Evolutionary conservation across 1,139 yeast genomes (phyloP), one percentile per base, ranked within the genome.

Genomic region (Hanseniaspora uvarum): DNA sequence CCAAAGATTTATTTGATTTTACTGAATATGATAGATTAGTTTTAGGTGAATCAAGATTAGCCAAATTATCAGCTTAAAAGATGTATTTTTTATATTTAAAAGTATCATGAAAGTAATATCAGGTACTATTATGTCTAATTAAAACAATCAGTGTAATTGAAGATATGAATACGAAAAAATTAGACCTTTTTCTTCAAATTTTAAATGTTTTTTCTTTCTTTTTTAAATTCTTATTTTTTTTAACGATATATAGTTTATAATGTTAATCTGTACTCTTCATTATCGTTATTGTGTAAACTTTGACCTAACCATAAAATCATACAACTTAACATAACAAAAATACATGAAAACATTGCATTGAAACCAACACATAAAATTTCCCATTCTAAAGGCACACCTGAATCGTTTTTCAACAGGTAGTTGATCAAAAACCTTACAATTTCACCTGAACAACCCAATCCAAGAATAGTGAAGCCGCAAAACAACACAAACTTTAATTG

Each of bases 291-390:
- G 10, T 44, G 48, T n/a, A 50, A 30, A n/a, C 53, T 41, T 68
- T 89, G 97, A 16, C 95, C 87, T 58, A 89, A 72, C 97, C 97
- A 92, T 62, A 92, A 73, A 5, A 83, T 74, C 54, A 87, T 80
- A 67, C 96, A 88, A 71, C 95, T 86, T 62, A 86, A 71, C 87
- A 89, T 84, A 38, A 92, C 80, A 58, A 84, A 74, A 5, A 80
- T 78, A 64, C 92, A 88, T 55, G 89, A 81, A 26, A 85, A 76
- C 49, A 92, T 88, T 67, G 92, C 92, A 58, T 87, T 81, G 28
- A 88, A 79, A 16, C 98, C 99, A 96, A 92, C 89, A 5, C 94
- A 92, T 56, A 89, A 75, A 1, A 96, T 88, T 41, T 97, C 96
- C 74, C 83, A 82, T 36, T 77, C 70, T 6, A 53, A 21, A 14